phyloP scores from a whole-genome alignment of 2,329 filamentous ascomycete genomes.

The Pezicula rhizophila region DNA sequence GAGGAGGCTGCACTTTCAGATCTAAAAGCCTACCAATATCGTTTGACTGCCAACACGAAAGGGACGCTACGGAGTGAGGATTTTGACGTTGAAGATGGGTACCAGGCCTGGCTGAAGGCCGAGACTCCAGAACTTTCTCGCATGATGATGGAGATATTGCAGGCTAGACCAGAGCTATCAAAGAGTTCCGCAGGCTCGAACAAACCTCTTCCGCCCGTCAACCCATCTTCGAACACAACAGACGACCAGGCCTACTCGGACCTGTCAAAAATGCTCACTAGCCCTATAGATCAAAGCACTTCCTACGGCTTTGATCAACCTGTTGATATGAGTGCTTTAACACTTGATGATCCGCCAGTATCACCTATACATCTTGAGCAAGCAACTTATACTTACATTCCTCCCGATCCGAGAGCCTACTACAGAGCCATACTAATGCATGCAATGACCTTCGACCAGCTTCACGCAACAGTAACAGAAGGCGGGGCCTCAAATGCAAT shows the following conservation, averaged over 20 bases:
- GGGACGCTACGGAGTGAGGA: constrained; percentile 74
- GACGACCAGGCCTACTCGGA: constrained; percentile 44
- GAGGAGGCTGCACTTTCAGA: constrained; percentile 87
- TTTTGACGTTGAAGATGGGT: constrained; percentile 85
- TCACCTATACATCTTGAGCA: constrained; percentile 41
- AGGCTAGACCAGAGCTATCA: constrained; percentile 76
- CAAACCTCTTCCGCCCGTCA: constrained; percentile 53
- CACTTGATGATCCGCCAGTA: constrained; percentile 20
- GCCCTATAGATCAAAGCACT: constrained; percentile 32
- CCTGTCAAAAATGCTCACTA: constrained; percentile 45
- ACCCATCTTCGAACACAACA: constrained; percentile 33
- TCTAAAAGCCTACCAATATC: constrained; percentile 87
- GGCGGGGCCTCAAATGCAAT: constrained; percentile 35
- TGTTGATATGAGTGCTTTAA: constrained; percentile 26
- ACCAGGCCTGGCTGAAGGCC: constrained; percentile 84
- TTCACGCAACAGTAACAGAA: constrained; percentile 43
- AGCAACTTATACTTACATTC: constrained; percentile 80
- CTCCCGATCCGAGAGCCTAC: constrained; percentile 72
- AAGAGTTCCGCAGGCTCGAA: constrained; percentile 48
- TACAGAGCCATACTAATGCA: constrained; percentile 79
- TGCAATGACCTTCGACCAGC: constrained; percentile 60
- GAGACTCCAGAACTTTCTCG: constrained; percentile 82
- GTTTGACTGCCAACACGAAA: constrained; percentile 73
- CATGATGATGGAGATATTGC: constrained; percentile 88
- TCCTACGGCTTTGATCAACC: constrained; percentile 34